Evolutionary conservation across 768 basidiomycete species (phyloP), one percentile per base, ranked within the genome.

Genomic region (Cystoderma amianthinum): DNA sequence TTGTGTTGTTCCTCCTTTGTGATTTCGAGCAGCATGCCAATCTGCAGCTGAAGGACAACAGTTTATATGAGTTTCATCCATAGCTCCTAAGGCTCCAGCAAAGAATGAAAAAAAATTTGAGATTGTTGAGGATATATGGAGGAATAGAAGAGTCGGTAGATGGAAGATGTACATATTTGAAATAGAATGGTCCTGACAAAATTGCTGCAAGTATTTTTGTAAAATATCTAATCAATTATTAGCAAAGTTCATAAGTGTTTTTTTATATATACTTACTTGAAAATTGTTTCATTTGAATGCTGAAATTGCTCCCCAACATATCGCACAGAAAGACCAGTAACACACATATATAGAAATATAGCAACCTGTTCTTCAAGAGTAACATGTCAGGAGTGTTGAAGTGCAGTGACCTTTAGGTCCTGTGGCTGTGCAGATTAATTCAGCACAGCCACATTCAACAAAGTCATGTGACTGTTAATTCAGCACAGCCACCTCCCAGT

Each of bases 21-120:
- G 28, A 43, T 51, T 54, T 1, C 43, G 32, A 43, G 9, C 18
- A 19, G 11, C 5, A 5, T 15, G 6, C 20, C 7, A 10, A 11
- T 38, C 37, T 5, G 19, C 9, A 11, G 18, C 16, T 5, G 20
- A 23, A 11, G 23, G 11, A 20, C 12, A 38, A 9, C 12, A 10
- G 23, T 38, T 5, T 5, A 38, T 30, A 21, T 10, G 19, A 12
- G 37, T 12, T 16, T 21, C 37, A 38, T 38, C 37, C 18, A 38
- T 10, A 11, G 37, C 37, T 19, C 37, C 37, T 9, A 30, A 15
- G 9, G 28, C 28, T 9, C 15, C 28, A 30, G 9, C 15, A 30
- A 30, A 30, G 15, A 30, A 65, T 1, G 60, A 63, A 38, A 41
- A 65, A 21, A 56, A 53, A n/a, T 38, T 62, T 62, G 0, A 48